A percentile compares a stretch with the other conserved stretches of the same genome.
Conservation (phyloP, 106 monocot genomes). For the Platanthera guangdongensis region DNA sequence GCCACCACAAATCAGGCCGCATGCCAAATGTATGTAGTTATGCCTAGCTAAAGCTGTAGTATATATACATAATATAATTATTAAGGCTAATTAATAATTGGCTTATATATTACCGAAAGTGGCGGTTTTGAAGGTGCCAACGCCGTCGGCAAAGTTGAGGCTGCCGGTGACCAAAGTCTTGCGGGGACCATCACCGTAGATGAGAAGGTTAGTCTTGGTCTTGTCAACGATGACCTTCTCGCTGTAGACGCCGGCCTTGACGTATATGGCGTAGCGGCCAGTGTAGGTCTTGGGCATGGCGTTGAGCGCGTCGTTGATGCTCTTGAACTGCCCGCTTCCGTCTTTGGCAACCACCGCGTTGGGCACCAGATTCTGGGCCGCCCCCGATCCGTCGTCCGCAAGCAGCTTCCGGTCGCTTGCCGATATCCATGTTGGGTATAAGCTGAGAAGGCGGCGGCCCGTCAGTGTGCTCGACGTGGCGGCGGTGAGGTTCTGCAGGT, state of each 20-base stretch:
- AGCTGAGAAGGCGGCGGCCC: conserved; percentile 22
- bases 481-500: neutral
- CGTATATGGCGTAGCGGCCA: conserved; percentile 42
- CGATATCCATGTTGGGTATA: conserved; percentile 26
- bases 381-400: neutral
- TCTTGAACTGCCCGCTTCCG: conserved; percentile 51
- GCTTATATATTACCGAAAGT: conserved; percentile 36
- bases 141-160: conserved; percentile 19
- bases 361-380: neutral
- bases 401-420: conserved; percentile 34
- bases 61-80: no score
- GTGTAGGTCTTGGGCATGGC: conserved; percentile 18
- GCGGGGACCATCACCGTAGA: conserved; percentile 57
- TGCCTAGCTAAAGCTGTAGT: no score
- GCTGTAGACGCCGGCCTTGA: conserved; percentile 45
- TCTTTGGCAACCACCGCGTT: conserved; percentile 50
- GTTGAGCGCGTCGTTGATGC: conserved; percentile 34
- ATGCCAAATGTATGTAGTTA: no score
- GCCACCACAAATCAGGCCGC: no score
- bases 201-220: conserved; percentile 31
- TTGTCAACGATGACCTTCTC: conserved; percentile 31
- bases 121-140: conserved; percentile 28
- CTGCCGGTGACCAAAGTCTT: conserved; percentile 30
- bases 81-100: no score
- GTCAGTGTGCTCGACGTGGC: neutral